These are phyloP conservation scores for Phytophthora sp. DNA, from an alignment of 352 stramenopile genomes.

Conservation along the genomic window DNA sequence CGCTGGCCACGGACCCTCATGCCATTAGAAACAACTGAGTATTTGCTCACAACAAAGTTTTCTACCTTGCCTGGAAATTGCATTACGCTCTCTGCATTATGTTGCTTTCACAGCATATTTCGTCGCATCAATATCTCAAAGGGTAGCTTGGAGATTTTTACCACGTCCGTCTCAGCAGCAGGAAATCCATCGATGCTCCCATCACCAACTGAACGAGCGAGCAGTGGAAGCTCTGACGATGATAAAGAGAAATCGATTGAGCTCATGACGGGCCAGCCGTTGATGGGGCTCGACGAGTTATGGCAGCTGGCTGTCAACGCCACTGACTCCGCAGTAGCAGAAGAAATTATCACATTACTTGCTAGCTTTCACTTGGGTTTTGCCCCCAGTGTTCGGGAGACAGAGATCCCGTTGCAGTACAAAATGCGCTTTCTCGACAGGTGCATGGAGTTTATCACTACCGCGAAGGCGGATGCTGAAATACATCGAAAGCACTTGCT, in stretches of 20 bases:
- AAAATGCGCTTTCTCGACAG: slow-evolving; percentile 65
- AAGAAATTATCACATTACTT: slow-evolving; percentile 69
- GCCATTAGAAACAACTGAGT: slow-evolving; percentile 26
- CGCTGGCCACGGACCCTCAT: slow-evolving; percentile 17
- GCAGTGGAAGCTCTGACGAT: slow-evolving; percentile 6
- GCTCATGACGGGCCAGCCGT: slow-evolving; percentile 42
- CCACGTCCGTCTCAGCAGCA: neutral
- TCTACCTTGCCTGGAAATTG: slow-evolving; percentile 26
- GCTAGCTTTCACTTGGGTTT: slow-evolving; percentile 67
- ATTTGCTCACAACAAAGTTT: slow-evolving; percentile 57
- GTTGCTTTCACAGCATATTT: slow-evolving; percentile 79
- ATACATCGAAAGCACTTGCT: neutral
- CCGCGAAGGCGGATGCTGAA: slow-evolving; percentile 36
- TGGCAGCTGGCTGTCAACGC: slow-evolving; percentile 66
- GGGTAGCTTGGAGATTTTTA: slow-evolving; percentile 45
- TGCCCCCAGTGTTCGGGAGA: slow-evolving; percentile 31
- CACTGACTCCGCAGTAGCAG: slow-evolving; percentile 48
- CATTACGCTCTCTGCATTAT: slow-evolving; percentile 55
- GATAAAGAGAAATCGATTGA: slow-evolving; percentile 32
- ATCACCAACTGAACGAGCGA: slow-evolving; percentile 13
- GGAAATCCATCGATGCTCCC: neutral
- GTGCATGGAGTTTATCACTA: slow-evolving; percentile 54
- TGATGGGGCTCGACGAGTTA: slow-evolving; percentile 58
- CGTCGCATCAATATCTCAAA: slow-evolving; percentile 53
- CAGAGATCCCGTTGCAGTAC: slow-evolving; percentile 27